Percentiles rank a stretch among this genome's conserved stretches.
phyloP scores from a whole-genome alignment of 768 basidiomycete species.

The Lentinula lateritia region DNA sequence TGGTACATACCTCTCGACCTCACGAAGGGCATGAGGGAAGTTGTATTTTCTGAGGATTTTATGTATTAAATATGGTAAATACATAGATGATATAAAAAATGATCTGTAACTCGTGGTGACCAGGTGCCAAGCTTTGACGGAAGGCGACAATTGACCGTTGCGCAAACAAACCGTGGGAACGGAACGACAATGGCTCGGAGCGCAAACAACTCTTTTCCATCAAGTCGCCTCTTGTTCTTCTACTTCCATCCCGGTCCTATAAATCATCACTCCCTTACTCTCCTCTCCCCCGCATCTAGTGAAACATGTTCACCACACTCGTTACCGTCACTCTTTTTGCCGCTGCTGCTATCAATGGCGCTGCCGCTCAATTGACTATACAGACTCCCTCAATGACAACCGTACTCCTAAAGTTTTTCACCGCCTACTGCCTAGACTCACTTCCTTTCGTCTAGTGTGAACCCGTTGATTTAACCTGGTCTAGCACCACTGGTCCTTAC shows the following conservation, averaged over 20 bases:
- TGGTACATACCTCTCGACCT: background rate
- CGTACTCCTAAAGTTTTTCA: background rate
- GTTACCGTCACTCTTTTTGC: slow-evolving; percentile 67
- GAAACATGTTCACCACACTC: slow-evolving; percentile 75
- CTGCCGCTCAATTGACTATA: slow-evolving; percentile 49
- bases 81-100: background rate
- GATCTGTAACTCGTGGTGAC: background rate
- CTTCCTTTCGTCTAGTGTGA: slow-evolving; percentile 42
- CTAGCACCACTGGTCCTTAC: slow-evolving; percentile 40
- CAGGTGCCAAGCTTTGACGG: slow-evolving; percentile 11
- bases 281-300: slow-evolving; percentile 11
- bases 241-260: slow-evolving; percentile 19
- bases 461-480: slow-evolving; percentile 47
- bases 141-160: background rate
- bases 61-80: background rate
- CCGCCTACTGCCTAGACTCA: slow-evolving; percentile 2
- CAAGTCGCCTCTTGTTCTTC: slow-evolving; percentile 10
- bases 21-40: background rate
- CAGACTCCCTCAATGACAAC: slow-evolving; percentile 33
- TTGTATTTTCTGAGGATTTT: background rate
- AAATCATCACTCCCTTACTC: slow-evolving; percentile 14
- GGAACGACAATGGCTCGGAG: slow-evolving; percentile 9
- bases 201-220: slow-evolving; percentile 20
- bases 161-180: slow-evolving; percentile 3
- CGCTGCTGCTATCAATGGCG: slow-evolving; percentile 45